phyloP scores from a whole-genome alignment of 192 early-diverging fungal species.

The Entomortierella parvispora region DNA sequence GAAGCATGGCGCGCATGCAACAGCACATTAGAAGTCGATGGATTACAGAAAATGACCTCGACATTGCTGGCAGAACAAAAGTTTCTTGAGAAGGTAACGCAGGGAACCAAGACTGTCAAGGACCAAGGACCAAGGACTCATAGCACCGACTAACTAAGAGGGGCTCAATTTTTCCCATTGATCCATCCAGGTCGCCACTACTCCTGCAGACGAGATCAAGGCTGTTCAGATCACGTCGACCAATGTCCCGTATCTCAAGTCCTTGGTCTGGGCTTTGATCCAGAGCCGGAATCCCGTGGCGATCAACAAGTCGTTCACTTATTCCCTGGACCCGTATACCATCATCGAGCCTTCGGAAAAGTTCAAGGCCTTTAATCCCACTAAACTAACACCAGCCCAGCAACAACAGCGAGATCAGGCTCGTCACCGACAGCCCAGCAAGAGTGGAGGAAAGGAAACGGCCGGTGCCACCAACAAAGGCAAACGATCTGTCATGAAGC shows the following conservation, averaged over 20 bases:
- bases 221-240: conserved; percentile 31
- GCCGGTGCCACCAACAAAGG: conserved; percentile 8
- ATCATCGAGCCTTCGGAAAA: conserved; percentile 35
- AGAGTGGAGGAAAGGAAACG: background rate
- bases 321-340: conserved; percentile 30
- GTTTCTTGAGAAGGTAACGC: conserved; percentile 21
- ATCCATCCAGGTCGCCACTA: conserved; percentile 22
- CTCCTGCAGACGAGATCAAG: conserved; percentile 41
- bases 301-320: conserved; percentile 27
- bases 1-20: conserved; percentile 27
- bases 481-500: conserved; percentile 4
- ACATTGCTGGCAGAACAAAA: conserved; percentile 30
- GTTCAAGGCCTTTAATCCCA: conserved; percentile 14
- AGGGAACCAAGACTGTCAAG: background rate
- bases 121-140: background rate
- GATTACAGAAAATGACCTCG: conserved; percentile 37
- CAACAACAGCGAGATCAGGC: too few relatives aligned
- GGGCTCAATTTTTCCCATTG: background rate
- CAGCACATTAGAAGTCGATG: conserved; percentile 23
- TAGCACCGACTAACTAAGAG: background rate
- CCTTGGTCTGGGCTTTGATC: conserved; percentile 25
- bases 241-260: conserved; percentile 43
- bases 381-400: background rate
- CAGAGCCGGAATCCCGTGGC: conserved; percentile 41
- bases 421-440: too few relatives aligned